Conservation (phyloP, 2,329 filamentous ascomycete species). For the Monilinia polystroma region DNA sequence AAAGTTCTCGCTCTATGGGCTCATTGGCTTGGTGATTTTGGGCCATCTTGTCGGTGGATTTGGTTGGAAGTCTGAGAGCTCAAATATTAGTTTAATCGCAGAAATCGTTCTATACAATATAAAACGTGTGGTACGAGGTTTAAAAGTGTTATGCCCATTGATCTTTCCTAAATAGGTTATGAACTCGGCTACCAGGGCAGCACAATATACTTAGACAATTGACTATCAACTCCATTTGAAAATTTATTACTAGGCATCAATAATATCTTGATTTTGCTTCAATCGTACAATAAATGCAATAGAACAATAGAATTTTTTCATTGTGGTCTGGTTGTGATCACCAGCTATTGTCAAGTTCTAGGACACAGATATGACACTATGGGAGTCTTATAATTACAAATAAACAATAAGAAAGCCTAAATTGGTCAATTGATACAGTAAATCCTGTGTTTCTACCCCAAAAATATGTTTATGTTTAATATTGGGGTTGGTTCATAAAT, state of each 20-base stretch:
- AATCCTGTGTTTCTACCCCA: accelerated
- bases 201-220: neutral
- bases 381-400: neutral
- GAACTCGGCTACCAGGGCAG: accelerated
- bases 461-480: neutral
- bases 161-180: neutral
- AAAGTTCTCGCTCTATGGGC: neutral
- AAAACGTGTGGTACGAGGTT: accelerated
- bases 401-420: accelerated
- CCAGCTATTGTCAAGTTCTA: neutral
- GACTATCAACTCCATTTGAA: accelerated
- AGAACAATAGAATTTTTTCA: no score
- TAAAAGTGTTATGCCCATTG: neutral
- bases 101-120: neutral
- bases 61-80: accelerated
- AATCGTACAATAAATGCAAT: neutral
- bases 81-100: no score
- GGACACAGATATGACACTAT: neutral
- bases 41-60: neutral
- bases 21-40: neutral
- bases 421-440: neutral
- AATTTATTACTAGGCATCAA: accelerated
- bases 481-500: neutral
- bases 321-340: neutral
- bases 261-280: accelerated